Evolutionary conservation across 1,284 basidiomycete species (phyloP), one percentile per base, ranked within the genome.

Genomic region (Boletus smithii): DNA sequence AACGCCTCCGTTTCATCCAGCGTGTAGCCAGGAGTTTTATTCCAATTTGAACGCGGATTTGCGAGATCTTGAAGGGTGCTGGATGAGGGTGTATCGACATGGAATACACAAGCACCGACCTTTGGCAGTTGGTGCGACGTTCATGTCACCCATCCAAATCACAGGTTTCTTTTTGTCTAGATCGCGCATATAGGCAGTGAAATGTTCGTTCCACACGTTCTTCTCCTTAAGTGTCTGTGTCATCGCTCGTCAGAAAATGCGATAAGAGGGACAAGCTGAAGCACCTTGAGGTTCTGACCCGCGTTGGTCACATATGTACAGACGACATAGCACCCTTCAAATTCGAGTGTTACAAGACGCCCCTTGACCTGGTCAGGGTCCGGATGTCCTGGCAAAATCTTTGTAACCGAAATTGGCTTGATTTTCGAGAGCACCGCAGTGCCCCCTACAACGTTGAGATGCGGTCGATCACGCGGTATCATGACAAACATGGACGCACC

Each of bases 281-380:
- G 22, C 48, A 86, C 89, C 79, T 93, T 91, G 37, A 95, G 72
- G 3, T 77, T 74, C 48, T 80, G 71, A 8, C 92, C 92, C 0
- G 92, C 90, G 58, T 95, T 95, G n/a, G 88, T 83, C 20, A 89
- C 88, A 54, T 95, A 95, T 2, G 91, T 94, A 9, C 83, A 88
- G 33, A 94, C 71, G 8, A 95, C 54, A 54, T 83, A 92, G 46
- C 70, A 79, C 34, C 73, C 77, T 38, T 80, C 77, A 55, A 90
- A 94, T 62, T 94, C 91, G 22, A 92, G 69, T 1, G 87, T 91
- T 30, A 92, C 68, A 45, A 90, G 82, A n/a, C 86, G 77, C 10
- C 88, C 88, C 61, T 88, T 89, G 42, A 84, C 75, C 7, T 69
- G 68, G 8, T 61, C 65, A 8, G 80, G 74, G 48, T 87, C 71